Evolutionary conservation across 106 monocot genomes (phyloP), one percentile per base, ranked within the genome.

Genomic region (Apostasia shenzhenica): DNA sequence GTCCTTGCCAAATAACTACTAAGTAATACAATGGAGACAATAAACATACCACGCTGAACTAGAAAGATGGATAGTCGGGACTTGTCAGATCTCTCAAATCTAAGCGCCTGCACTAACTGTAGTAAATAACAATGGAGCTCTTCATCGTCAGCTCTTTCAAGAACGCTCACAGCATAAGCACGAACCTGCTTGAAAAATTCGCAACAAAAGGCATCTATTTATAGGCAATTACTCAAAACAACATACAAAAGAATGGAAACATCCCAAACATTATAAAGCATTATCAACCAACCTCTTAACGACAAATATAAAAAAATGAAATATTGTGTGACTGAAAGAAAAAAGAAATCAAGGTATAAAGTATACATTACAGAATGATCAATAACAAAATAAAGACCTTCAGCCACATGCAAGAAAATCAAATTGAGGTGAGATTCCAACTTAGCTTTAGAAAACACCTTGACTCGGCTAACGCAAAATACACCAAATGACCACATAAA

Each of bases 151-250:
- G 95, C 95, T 73, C 95, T 86, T 77, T 86, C 92, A 78, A 97
- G 82, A 67, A 97, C 80, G 68, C 84, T 92, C 54, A 97, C 95
- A 73, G 95, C 95, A 97, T 97, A 97, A 72, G 89, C 95, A 77
- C 95, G 95, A 59, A 97, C 95, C 95, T 97, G 79, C 14, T 66
- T 51, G 59, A 37, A 58, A 48, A 14, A 66, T 63, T 67, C 52
- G 50, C 48, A 68, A 80, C 60, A 75, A 59, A 11, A 70, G 67
- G 14, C 3, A 55, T 61, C 37, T 10, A 49, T 56, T 26, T 26
- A 26, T 26, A 26, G 26, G 26, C 26, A 26, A 26, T 26, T 26
- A 26, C 26, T 26, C 26, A 64, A 63, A 10, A 77, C 67, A 53
- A 11, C 6, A 10, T 2, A 14, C 1, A 4, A 61, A 37, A 38